Evolutionary conservation across 2,329 filamentous ascomycete species (phyloP).

Genomic region (Talaromyces pinophilus): DNA sequence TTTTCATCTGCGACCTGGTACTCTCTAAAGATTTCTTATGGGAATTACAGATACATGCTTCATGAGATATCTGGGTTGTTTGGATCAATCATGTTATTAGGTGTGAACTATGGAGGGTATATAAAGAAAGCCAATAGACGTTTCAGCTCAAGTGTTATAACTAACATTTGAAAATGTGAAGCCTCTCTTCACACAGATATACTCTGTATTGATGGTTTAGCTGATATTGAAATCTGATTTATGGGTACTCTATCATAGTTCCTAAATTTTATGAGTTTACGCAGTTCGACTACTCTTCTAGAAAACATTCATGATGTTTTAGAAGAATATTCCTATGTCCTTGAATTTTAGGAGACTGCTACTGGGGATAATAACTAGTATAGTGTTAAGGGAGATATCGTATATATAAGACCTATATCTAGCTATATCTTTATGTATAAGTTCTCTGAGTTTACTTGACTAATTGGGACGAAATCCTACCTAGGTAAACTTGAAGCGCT

Average conservation of each 20-base stretch:
- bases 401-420: background rate
- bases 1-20: no score
- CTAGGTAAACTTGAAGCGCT: background rate
- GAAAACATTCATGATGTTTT: background rate
- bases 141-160: no score
- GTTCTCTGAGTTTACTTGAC: background rate
- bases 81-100: no score
- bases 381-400: background rate
- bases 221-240: no score
- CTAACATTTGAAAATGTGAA: no score
- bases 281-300: background rate
- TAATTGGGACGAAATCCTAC: background rate
- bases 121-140: no score
- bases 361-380: background rate
- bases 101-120: no score
- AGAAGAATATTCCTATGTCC: background rate
- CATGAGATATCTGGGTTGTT: no score
- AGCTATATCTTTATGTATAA: background rate
- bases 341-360: background rate
- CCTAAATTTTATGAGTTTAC: background rate
- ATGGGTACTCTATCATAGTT: background rate
- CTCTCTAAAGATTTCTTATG: no score
- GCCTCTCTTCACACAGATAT: no score
- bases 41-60: no score
- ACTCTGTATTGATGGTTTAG: no score